Evolutionary conservation across 306 rosid species (phyloP), one percentile per base, ranked within the genome.

Genomic region (Senna siamea): DNA sequence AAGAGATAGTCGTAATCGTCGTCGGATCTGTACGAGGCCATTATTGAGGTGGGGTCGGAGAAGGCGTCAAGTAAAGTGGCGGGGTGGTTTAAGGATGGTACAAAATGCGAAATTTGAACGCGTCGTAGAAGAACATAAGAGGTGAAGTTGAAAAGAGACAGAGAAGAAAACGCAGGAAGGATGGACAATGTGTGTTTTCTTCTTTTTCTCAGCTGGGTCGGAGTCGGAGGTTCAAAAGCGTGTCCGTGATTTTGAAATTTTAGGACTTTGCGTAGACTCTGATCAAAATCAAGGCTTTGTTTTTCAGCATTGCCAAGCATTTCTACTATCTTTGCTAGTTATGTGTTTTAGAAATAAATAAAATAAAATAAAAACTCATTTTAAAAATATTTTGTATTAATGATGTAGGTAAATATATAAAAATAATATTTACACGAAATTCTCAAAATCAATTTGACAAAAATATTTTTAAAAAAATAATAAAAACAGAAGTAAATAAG

Each of bases 1-100:
- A 82, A 86, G 28, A 86, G 87, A 76, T 86, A 86, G 67, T 86
- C 89, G 72, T 86, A 86, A 58, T 86, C 89, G 51, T 86, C 89
- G 4, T 86, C 90, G 11, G 83, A 48, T 81, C 90, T 78, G 79
- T 80, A 83, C 0, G 87, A 63, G 13, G 79, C 72, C 76, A 70
- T 70, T 7, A 1, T 6, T 26, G 40, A 3, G 30, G 30, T 26
- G 30, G 30, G 30, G 30, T 55, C 32, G 34, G 6, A 23, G 34
- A 23, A 12, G 32, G 7, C 4, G 23, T 28, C 18, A 15, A 47
- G 53, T 15, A 47, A 47, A 3, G 14, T 5, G 35, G 40, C 8
- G 40, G 8, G 7, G 17, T 32, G 17, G 13, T 55, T 11, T 17
- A 13, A 7, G 15, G 32, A 59, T 73, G 12, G 20, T 57, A 35